These are phyloP conservation scores for Beauveria caledonica DNA, from an alignment of 2,329 filamentous ascomycete genomes.

Conservation along the genomic window DNA sequence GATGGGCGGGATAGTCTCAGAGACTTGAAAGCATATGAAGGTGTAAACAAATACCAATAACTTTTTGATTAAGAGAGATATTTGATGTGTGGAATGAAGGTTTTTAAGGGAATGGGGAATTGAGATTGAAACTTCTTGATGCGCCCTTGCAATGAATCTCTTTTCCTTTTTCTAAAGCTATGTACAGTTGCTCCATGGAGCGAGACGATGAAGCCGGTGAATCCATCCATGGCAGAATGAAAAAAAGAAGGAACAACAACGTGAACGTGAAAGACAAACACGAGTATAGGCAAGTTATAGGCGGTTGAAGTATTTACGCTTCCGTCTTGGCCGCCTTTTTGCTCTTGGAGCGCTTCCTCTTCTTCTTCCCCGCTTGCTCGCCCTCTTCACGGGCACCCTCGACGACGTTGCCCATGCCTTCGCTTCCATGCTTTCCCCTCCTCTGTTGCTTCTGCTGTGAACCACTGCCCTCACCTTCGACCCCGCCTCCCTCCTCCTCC, in stretches of 20 bases:
- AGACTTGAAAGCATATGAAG: background rate
- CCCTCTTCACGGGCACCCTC: slow-evolving; percentile 8
- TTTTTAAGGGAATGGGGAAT: background rate
- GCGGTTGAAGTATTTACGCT: slow-evolving; percentile 13
- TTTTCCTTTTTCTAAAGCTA: background rate
- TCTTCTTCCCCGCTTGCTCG: slow-evolving; percentile 23
- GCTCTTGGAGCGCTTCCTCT: slow-evolving; percentile 43
- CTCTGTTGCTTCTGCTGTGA: slow-evolving; percentile 10
- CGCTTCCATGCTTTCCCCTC: slow-evolving; percentile 17
- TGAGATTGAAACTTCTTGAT: background rate
- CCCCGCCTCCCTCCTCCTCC: slow-evolving; percentile 19
- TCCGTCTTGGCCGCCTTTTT: slow-evolving; percentile 30
- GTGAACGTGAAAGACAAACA: background rate
- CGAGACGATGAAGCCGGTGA: background rate
- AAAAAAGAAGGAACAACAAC: background rate
- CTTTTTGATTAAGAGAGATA: background rate
- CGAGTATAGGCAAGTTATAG: background rate
- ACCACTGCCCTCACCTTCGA: background rate
- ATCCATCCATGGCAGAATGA: background rate
- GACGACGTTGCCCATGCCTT: slow-evolving; percentile 14
- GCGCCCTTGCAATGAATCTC: background rate
- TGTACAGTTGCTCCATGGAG: background rate
- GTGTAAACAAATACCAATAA: background rate
- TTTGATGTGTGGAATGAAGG: no score
- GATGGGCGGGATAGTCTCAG: background rate